Evolutionary conservation across 441 rosid species (phyloP).

Genomic region (Viola pubescens): DNA sequence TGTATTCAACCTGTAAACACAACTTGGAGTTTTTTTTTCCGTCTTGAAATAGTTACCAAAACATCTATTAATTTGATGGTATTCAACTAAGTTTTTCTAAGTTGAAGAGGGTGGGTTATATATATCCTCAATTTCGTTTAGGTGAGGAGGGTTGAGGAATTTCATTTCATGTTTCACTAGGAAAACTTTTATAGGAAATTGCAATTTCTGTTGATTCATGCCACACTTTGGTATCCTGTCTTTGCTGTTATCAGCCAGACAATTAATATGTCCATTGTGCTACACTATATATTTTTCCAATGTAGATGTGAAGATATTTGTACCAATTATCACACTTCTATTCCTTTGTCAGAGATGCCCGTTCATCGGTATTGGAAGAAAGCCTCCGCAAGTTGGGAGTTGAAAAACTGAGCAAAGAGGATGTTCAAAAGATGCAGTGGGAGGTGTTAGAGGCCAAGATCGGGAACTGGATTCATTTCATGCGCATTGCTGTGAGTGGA

Average conservation of each 20-base stretch:
- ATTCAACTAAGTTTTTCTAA: background rate
- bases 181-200: background rate
- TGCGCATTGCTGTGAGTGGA: slow-evolving; percentile 89
- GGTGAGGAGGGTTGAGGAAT: background rate
- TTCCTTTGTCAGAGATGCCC: slow-evolving; percentile 57
- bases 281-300: background rate
- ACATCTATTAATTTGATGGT: no score
- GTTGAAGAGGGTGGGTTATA: background rate
- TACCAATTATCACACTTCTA: background rate
- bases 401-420: slow-evolving; percentile 91
- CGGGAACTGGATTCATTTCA: slow-evolving; percentile 97
- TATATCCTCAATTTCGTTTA: background rate
- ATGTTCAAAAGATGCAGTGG: slow-evolving; percentile 98
- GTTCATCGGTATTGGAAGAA: slow-evolving; percentile 73
- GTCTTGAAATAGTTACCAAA: no score
- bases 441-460: slow-evolving; percentile 97
- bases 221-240: background rate
- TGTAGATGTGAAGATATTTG: background rate
- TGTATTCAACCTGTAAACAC: no score
- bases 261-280: background rate
- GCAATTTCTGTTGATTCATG: slow-evolving; percentile 2
- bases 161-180: no score
- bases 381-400: slow-evolving; percentile 88
- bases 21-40: no score
- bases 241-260: background rate